Conservation (phyloP, 805 yeast genomes). For the Saturnispora besseyi region DNA sequence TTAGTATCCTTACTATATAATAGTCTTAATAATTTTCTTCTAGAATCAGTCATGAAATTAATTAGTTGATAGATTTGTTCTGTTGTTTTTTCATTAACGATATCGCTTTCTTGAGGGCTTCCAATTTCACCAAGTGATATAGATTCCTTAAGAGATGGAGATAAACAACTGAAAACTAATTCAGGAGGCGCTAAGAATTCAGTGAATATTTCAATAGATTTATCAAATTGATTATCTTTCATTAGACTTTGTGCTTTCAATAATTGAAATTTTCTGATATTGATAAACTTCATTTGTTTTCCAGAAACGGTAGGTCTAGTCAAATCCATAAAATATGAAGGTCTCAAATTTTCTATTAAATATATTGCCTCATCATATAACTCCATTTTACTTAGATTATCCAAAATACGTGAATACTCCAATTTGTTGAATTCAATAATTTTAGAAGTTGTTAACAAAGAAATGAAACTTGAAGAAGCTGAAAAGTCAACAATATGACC, state of each 20-base stretch:
- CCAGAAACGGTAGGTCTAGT: constrained; percentile 13
- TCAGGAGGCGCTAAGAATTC: constrained; percentile 55
- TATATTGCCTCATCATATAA: constrained; percentile 37
- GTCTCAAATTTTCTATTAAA: constrained; percentile 29
- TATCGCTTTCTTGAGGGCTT: neutral
- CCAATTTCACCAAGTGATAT: constrained; percentile 2
- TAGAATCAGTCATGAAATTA: constrained; percentile 42
- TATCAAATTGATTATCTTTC: constrained; percentile 23
- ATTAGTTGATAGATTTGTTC: constrained; percentile 29
- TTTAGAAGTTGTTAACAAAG: constrained; percentile 23
- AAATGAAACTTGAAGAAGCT: constrained; percentile 21
- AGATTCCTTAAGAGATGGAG: constrained; percentile 20
- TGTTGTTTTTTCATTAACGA: neutral
- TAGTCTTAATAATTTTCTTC: constrained; percentile 39
- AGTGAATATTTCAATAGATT: constrained; percentile 38
- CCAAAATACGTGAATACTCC: constrained; percentile 15
- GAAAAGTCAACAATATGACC: constrained; percentile 15
- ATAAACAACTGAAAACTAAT: constrained; percentile 38
- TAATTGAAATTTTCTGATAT: constrained; percentile 37
- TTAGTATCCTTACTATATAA: constrained; percentile 28
- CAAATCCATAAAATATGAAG: constrained; percentile 16
- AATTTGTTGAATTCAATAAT: constrained; percentile 23
- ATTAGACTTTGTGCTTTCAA: constrained; percentile 28
- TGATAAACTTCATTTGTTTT: constrained; percentile 26
- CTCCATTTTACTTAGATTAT: constrained; percentile 22